Evolutionary conservation across 371 early-diverging fungal genomes (phyloP).

Genomic region (Conidiobolus coronatus): DNA sequence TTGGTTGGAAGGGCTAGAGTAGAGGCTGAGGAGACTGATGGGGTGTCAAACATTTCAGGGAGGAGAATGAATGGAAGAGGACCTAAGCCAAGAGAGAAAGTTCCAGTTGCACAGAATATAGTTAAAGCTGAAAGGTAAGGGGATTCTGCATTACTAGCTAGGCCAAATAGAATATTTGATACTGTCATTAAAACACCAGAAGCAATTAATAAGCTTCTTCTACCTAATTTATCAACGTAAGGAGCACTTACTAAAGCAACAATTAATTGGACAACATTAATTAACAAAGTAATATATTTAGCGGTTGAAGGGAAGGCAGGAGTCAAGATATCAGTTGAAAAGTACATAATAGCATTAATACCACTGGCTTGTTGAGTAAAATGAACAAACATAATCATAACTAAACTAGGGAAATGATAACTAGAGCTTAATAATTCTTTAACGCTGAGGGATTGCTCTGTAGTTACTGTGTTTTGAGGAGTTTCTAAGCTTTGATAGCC

Average conservation of each 20-base stretch:
- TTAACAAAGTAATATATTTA: slow-evolving; percentile 38
- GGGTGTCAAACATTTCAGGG: slow-evolving; percentile 57
- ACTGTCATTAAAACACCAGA: slow-evolving; percentile 36
- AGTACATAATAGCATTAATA: slow-evolving; percentile 81
- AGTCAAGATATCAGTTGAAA: slow-evolving; percentile 53
- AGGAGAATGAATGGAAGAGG: slow-evolving; percentile 70
- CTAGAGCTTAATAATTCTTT: no score
- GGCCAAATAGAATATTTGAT: slow-evolving; percentile 25
- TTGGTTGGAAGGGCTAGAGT: slow-evolving; percentile 43
- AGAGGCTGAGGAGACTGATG: slow-evolving; percentile 38
- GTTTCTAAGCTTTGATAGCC: no score
- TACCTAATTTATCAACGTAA: slow-evolving; percentile 61
- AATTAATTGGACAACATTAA: slow-evolving; percentile 50
- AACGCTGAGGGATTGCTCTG: no score
- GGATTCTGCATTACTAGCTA: slow-evolving; percentile 22
- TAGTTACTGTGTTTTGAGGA: no score
- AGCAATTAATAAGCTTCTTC: slow-evolving; percentile 47
- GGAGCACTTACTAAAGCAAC: slow-evolving; percentile 41
- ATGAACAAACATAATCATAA: slow-evolving; percentile 11
- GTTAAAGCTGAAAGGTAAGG: slow-evolving; percentile 30
- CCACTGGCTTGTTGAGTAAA: slow-evolving; percentile 72
- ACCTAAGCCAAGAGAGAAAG: slow-evolving; percentile 77
- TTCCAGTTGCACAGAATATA: slow-evolving; percentile 50
- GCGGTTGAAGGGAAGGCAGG: slow-evolving; percentile 33
- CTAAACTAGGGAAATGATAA: background rate